Conservation (phyloP, 2,329 filamentous ascomycete species). For the Scleromitrula shiraiana region DNA sequence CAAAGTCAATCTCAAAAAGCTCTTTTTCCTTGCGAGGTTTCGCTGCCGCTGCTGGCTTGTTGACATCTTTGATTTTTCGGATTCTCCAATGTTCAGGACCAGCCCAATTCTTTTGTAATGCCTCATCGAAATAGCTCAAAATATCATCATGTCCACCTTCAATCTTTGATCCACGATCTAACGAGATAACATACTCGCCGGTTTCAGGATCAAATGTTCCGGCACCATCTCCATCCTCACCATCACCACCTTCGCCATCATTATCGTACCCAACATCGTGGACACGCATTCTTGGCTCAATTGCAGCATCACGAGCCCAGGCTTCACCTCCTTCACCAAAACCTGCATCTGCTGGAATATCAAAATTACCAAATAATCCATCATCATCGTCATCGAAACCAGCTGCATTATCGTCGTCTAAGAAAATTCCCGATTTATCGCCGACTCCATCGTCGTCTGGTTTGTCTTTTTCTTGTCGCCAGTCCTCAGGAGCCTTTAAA, state of each 20-base stretch:
- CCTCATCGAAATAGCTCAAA: slow-evolving; percentile 95
- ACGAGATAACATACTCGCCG: slow-evolving; percentile 70
- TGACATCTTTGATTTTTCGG: slow-evolving; percentile 74
- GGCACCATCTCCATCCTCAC: slow-evolving; percentile 42
- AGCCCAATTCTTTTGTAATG: slow-evolving; percentile 93
- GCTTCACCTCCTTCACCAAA: slow-evolving; percentile 95
- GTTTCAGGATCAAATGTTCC: slow-evolving; percentile 57
- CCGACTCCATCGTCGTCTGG: slow-evolving; percentile 43
- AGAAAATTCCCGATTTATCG: slow-evolving; percentile 71
- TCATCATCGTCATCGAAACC: slow-evolving; percentile 79
- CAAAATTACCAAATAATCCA: slow-evolving; percentile 59
- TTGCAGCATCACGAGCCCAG: slow-evolving; percentile 84
- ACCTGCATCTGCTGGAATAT: slow-evolving; percentile 59
- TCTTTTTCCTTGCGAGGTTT: slow-evolving; percentile 89
- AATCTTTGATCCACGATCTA: slow-evolving; percentile 63
- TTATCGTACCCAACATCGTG: slow-evolving; percentile 54
- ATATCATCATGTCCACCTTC: slow-evolving; percentile 76
- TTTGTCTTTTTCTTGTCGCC: slow-evolving; percentile 62
- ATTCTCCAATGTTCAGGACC: slow-evolving; percentile 99
- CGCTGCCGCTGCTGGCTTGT: slow-evolving; percentile 52
- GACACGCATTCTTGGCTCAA: slow-evolving; percentile 78
- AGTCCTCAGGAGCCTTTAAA: slow-evolving; percentile 80
- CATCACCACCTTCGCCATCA: slow-evolving; percentile 45
- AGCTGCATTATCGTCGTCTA: slow-evolving; percentile 77
- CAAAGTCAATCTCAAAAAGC: slow-evolving; percentile 89